Conservation (phyloP, 768 basidiomycete genomes). For the Pleurotus eryngii region DNA sequence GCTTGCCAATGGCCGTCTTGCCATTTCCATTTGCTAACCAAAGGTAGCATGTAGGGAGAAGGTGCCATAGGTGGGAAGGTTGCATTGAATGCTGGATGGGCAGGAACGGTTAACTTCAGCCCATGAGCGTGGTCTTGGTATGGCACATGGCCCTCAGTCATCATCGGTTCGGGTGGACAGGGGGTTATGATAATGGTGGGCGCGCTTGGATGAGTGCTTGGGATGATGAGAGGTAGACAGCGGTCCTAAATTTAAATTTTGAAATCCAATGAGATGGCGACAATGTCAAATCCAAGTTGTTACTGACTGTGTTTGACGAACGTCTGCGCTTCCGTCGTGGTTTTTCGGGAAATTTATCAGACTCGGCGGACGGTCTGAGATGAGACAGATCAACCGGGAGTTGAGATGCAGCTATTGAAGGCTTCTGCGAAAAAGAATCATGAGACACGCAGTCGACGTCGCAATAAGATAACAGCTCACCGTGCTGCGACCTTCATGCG, state of each 20-base stretch:
- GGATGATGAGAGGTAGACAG: conserved; percentile 24
- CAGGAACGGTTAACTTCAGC: conserved; percentile 45
- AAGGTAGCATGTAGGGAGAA: conserved; percentile 20
- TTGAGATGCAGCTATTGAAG: no score
- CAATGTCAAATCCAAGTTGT: background rate
- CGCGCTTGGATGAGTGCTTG: conserved; percentile 29
- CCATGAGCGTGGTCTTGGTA: conserved; percentile 55
- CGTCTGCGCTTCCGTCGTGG: conserved; percentile 19
- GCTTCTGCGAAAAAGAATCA: no score
- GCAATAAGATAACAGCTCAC: background rate
- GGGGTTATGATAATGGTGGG: conserved; percentile 53
- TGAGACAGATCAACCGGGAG: no score
- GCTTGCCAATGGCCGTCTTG: conserved; percentile 53
- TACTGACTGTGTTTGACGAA: conserved; percentile 17
- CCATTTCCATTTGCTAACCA: conserved; percentile 43
- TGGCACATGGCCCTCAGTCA: conserved; percentile 41
- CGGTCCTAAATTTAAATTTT: background rate
- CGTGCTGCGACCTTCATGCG: background rate
- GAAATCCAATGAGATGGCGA: no score
- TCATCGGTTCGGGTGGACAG: conserved; percentile 35
- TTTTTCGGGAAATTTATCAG: conserved; percentile 4
- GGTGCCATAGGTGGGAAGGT: conserved; percentile 40
- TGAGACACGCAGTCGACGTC: no score
- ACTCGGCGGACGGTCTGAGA: background rate
- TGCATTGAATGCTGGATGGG: conserved; percentile 41